These are phyloP conservation scores for Babesia ovis DNA, from an alignment of 169 alveolate genomes.

Conservation along the genomic window DNA sequence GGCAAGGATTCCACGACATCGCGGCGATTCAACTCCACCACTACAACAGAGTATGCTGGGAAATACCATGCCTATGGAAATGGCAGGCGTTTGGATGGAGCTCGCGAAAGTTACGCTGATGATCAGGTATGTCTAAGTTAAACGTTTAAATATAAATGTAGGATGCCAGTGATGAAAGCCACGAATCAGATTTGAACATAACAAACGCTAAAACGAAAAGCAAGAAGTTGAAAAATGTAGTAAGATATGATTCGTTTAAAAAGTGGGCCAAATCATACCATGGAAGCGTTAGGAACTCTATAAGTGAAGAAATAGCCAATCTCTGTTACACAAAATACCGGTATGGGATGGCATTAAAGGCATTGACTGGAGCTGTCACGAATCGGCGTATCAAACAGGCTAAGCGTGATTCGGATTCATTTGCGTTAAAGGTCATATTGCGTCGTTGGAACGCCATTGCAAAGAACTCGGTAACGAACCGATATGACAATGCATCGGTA, in stretches of 20 bases:
- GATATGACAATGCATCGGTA: constrained; percentile 3
- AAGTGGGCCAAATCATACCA: constrained; percentile 44
- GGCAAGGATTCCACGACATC: neutral
- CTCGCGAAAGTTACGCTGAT: neutral
- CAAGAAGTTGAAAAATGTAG: neutral
- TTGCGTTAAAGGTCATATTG: constrained; percentile 9
- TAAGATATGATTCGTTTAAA: constrained; percentile 1
- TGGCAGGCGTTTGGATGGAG: neutral
- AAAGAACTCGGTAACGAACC: neutral
- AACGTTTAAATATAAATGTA: too few relatives aligned
- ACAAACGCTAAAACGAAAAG: neutral
- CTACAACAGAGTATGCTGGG: neutral
- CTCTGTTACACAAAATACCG: constrained; percentile 17
- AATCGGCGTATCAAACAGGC: constrained; percentile 9
- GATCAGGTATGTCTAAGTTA: constrained; percentile 9
- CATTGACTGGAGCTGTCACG: constrained; percentile 5
- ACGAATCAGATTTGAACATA: neutral
- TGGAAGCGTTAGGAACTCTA: constrained; percentile 14
- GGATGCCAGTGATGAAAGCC: too few relatives aligned
- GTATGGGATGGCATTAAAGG: constrained; percentile 6
- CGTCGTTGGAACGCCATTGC: constrained; percentile 24
- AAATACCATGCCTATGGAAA: neutral
- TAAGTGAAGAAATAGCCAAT: constrained; percentile 25
- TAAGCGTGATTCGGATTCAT: constrained; percentile 11
- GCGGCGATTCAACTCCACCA: constrained; percentile 1